These are phyloP conservation scores for Phaeosphaeriaceae sp. DNA, from an alignment of 2,329 filamentous ascomycete species.

Conservation along the genomic window DNA sequence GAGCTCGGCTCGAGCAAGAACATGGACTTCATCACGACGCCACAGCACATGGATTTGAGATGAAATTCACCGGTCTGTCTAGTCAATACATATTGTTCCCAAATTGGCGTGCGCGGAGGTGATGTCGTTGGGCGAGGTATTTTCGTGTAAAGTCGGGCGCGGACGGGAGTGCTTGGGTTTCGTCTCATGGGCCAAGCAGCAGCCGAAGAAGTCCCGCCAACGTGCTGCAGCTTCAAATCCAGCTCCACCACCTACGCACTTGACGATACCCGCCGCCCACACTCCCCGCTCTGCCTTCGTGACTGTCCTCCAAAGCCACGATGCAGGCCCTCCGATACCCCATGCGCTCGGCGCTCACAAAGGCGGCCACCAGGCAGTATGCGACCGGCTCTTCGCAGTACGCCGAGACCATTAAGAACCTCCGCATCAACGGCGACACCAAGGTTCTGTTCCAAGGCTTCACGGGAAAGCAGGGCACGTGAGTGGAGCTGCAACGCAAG, in stretches of 20 bases:
- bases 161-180: not conserved
- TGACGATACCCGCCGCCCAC: conserved; percentile 19
- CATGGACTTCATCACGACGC: not conserved
- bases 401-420: conserved; percentile 66
- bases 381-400: conserved; percentile 71
- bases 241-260: conserved; percentile 26
- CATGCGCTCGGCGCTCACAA: conserved; percentile 72
- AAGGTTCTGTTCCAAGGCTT: conserved; percentile 98
- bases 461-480: conserved; percentile 93
- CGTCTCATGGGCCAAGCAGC: conserved; percentile 17
- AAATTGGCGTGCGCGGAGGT: not conserved
- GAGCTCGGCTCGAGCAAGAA: not conserved
- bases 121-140: not conserved
- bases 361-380: conserved; percentile 78
- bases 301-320: conserved; percentile 49
- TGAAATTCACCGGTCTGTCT: not conserved
- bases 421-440: conserved; percentile 91
- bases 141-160: not conserved
- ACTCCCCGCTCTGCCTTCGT: conserved; percentile 33
- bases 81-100: not conserved
- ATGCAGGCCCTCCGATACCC: conserved; percentile 90
- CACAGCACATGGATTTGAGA: not conserved
- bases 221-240: conserved; percentile 28
- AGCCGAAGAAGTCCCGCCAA: conserved; percentile 28
- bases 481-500: conserved; percentile 30